These are phyloP conservation scores for Flaveria brownii DNA, from an alignment of 129 eudicot species.

Conservation along the genomic window DNA sequence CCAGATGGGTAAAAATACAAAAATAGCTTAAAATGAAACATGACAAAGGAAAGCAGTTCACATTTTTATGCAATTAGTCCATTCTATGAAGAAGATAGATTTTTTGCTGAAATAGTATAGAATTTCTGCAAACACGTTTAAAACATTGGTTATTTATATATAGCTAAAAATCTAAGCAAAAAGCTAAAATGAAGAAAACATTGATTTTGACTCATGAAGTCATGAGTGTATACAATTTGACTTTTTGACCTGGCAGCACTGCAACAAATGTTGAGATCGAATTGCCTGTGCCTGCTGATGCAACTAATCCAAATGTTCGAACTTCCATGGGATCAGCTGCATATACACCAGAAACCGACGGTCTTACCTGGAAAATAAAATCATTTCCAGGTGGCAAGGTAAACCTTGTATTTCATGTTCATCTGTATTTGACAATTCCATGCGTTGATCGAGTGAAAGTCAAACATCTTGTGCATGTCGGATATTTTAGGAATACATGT, in stretches of 20 bases:
- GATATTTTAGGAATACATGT: conserved; percentile 75
- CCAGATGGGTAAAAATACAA: not conserved
- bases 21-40: not conserved
- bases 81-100: no score
- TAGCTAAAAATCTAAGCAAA: no score
- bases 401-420: not conserved
- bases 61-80: not conserved
- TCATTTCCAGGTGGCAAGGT: conserved; percentile 99
- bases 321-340: conserved; percentile 93
- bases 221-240: not conserved
- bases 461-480: not conserved
- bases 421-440: not conserved
- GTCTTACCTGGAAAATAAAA: conserved; percentile 85
- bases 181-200: not conserved
- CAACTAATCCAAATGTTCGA: conserved; percentile 80
- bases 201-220: conserved; percentile 14
- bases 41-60: not conserved
- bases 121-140: no score
- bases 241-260: conserved; percentile 54
- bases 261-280: conserved; percentile 96
- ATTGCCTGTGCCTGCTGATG: conserved; percentile 84
- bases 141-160: no score
- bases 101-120: not conserved
- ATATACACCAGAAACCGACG: conserved; percentile 92
- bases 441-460: conserved; percentile 13